Conservation (phyloP, 805 yeast species). For the Pichia thaimueangensis region DNA sequence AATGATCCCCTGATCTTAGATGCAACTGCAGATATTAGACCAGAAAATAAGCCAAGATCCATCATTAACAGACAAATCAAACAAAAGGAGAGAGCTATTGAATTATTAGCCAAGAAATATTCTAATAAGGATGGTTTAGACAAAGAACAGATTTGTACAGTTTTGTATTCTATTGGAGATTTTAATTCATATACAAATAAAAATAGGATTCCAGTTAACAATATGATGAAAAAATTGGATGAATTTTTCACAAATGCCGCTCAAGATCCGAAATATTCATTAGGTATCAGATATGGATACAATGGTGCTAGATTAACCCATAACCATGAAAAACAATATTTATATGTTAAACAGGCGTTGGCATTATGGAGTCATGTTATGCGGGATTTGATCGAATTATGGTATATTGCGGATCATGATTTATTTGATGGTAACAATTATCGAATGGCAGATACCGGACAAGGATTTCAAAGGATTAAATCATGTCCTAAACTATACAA, state of each 20-base stretch:
- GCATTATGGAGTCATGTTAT: constrained; percentile 72
- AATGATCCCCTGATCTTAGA: constrained; percentile 52
- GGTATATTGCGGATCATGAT: constrained; percentile 75
- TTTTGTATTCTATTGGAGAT: constrained; percentile 72
- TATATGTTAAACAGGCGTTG: constrained; percentile 69
- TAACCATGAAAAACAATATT: constrained; percentile 63
- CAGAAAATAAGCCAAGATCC: constrained; percentile 48
- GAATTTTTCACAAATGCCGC: constrained; percentile 34
- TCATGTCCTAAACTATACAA: constrained; percentile 63
- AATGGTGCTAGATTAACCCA: constrained; percentile 70
- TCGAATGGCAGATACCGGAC: constrained; percentile 66
- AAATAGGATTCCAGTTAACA: constrained; percentile 59
- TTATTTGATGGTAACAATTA: constrained; percentile 51
- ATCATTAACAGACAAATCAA: constrained; percentile 55
- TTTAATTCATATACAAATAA: constrained; percentile 66
- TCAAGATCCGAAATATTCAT: constrained; percentile 30
- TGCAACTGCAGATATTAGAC: constrained; percentile 64
- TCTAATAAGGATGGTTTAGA: constrained; percentile 34
- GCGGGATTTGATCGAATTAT: constrained; percentile 68
- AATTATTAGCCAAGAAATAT: constrained; percentile 47
- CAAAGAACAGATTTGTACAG: constrained; percentile 63
- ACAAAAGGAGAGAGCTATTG: constrained; percentile 64
- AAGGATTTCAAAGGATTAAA: constrained; percentile 73
- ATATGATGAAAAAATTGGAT: constrained; percentile 53
- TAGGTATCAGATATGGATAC: constrained; percentile 61